phyloP scores from a whole-genome alignment of 352 stramenopile genomes.

The Globisporangium orthogonon region DNA sequence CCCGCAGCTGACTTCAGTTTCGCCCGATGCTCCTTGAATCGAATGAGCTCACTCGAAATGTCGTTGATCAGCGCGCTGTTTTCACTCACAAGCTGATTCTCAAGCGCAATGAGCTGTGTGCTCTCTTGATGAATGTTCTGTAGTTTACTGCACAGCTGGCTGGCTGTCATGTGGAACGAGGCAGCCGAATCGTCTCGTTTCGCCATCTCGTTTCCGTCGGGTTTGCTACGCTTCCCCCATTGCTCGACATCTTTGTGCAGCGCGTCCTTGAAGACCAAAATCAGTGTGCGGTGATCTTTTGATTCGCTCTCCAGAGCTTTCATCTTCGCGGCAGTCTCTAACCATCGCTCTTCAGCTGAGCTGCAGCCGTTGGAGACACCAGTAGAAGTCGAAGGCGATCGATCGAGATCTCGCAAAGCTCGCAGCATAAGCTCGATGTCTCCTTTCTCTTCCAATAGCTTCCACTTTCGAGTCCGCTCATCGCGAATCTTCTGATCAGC shows the following conservation, averaged over 20 bases:
- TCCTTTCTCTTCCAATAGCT: conserved; percentile 76
- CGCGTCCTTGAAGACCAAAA: conserved; percentile 79
- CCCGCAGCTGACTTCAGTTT: conserved; percentile 25
- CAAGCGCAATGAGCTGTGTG: conserved; percentile 53
- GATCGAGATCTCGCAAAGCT: conserved; percentile 59
- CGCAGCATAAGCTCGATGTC: conserved; percentile 79
- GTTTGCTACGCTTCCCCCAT: conserved; percentile 46
- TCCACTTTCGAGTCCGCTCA: conserved; percentile 81
- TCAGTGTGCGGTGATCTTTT: conserved; percentile 77
- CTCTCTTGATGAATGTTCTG: conserved; percentile 78
- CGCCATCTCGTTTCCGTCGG: conserved; percentile 7
- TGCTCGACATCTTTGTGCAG: conserved; percentile 72
- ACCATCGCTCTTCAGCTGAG: conserved; percentile 45
- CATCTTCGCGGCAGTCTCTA: conserved; percentile 50
- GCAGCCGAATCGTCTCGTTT: conserved; percentile 63
- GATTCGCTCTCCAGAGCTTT: conserved; percentile 55
- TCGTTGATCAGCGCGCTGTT: conserved; percentile 62
- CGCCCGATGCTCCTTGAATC: conserved; percentile 41
- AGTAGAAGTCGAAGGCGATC: neutral
- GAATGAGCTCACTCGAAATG: conserved; percentile 55
- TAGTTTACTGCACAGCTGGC: conserved; percentile 73
- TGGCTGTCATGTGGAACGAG: conserved; percentile 68
- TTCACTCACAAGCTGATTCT: conserved; percentile 56
- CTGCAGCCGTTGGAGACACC: conserved; percentile 10
- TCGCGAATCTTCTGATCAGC: conserved; percentile 77